Conservation (phyloP, 164 flowering plant genomes). For the Kalanchoe fedtschenkoi region DNA sequence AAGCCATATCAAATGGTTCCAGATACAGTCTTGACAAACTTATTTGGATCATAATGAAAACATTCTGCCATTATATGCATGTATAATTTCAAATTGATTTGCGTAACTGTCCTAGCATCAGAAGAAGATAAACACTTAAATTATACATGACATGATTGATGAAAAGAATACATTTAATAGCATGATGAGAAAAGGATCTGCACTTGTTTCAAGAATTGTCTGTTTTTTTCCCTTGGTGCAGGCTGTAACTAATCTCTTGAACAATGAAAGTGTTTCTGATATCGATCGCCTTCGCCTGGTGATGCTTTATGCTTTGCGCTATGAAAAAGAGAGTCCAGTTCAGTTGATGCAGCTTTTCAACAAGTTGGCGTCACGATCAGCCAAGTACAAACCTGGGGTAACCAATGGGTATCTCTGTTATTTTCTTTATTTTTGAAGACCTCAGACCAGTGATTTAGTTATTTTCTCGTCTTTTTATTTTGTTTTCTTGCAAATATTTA, state of each 20-base stretch:
- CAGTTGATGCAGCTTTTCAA: constrained; percentile 97
- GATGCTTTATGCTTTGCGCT: constrained; percentile 92
- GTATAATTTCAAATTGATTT: neutral
- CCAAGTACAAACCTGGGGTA: constrained; percentile 98
- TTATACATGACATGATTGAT: neutral
- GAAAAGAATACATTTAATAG: neutral
- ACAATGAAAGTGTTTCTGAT: constrained; percentile 75
- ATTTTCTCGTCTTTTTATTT: neutral
- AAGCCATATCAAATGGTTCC: neutral
- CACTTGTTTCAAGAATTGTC: neutral
- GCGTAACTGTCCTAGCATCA: neutral
- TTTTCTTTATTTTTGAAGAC: neutral
- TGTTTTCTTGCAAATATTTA: neutral
- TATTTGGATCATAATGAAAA: neutral
- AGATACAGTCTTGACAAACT: neutral
- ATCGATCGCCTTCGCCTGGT: constrained; percentile 80
- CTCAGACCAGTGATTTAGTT: neutral
- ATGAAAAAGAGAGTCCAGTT: constrained; percentile 96
- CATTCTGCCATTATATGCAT: neutral
- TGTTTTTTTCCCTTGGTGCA: constrained; percentile 17
- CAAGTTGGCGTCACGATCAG: constrained; percentile 74
- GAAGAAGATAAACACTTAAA: neutral
- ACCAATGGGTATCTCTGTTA: constrained; percentile 9
- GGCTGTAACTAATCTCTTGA: constrained; percentile 80
- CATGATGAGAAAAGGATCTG: neutral